Evolutionary conservation across 495 filamentous ascomycete genomes (phyloP), one percentile per base, ranked within the genome.

Genomic region (Tuber melanosporum): DNA sequence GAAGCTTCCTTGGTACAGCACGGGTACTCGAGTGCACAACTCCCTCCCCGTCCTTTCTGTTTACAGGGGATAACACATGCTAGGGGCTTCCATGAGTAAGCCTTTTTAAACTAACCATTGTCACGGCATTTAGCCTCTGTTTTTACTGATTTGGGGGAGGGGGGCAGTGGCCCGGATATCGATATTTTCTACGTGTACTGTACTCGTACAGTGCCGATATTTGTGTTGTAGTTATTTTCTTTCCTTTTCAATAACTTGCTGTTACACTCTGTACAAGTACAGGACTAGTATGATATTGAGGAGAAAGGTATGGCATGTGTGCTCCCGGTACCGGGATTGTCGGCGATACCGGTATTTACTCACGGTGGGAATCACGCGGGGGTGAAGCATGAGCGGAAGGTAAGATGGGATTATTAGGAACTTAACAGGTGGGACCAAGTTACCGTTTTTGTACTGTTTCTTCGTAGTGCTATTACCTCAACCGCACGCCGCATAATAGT

Each of bases 51-150:
- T 26, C 49, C 49, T 52, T 9, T 26, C 12, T 57, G 10, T 12
- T 22, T 22, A 8, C 7, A 1, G 22, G 20, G 22, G 49, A 22
- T n/a, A 57, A 8, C 49, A 57, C 9, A 22, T 12, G 49, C 49
- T n/a, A 57, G 49, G 49, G 49, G 49, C 10, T 57, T 57, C 20
- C 22, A 4, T 22, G 49, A 57, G 49, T n/a, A n/a, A 57, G 7
- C 8, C 49, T 57, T 57, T 10, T 32, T 45, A 44, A 44, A n/a
- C 73, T 42, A 22, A 20, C 46, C 47, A 66, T 73, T 73, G n/a
- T 73, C 71, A 73, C 75, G 47, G 32, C 43, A 76, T 76, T 73
- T 45, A 6, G 49, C 8, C 49, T 57, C 49, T 57, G 49, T 57
- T 57, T 57, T 57, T 57, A n/a, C 22, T 7, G 9, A n/a, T 57